Evolutionary conservation across 352 stramenopile species (phyloP).

Genomic region (Phytophthora sansomeana): DNA sequence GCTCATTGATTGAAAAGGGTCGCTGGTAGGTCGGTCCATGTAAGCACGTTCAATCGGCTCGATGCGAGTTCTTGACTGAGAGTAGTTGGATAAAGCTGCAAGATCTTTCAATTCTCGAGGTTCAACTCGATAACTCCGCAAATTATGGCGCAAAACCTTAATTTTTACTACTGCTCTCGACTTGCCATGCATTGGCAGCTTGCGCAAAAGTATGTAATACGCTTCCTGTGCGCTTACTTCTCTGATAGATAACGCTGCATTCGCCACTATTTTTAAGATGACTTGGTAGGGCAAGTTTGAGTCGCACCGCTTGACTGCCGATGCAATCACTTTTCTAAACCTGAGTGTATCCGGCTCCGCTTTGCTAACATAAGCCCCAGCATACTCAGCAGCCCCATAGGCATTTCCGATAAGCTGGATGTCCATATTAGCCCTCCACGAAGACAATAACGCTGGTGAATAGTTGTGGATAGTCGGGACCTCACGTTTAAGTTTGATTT

Average conservation of each 20-base stretch:
- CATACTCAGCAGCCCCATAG: no score
- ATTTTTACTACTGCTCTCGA: background rate
- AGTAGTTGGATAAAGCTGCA: background rate
- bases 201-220: no score
- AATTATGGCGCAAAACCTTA: background rate
- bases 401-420: no score
- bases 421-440: background rate
- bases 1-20: background rate
- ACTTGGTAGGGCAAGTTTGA: no score
- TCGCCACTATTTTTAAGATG: background rate
- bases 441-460: background rate
- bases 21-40: background rate
- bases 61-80: background rate
- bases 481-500: background rate
- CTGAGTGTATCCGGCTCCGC: no score
- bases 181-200: no score
- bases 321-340: no score
- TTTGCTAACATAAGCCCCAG: no score
- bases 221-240: background rate
- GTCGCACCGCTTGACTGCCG: no score
- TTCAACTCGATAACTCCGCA: background rate
- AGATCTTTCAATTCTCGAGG: background rate
- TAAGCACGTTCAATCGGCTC: conserved; percentile 3
- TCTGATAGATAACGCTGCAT: background rate
- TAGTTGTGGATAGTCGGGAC: background rate